phyloP scores from a whole-genome alignment of 1,139 yeast genomes.

The Protomyces inundatus region DNA sequence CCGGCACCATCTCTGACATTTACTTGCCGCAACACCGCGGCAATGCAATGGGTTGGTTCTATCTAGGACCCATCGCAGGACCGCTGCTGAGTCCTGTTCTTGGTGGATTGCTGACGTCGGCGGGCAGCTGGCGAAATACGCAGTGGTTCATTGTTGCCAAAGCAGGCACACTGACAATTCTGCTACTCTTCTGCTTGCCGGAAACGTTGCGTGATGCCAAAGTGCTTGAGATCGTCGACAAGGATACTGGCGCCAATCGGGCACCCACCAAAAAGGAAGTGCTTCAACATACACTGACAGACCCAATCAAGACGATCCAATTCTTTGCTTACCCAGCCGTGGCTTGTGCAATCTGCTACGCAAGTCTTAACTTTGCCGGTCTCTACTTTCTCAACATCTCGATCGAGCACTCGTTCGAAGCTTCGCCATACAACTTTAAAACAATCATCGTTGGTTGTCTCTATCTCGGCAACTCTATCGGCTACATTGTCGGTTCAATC shows the following conservation, averaged over 20 bases:
- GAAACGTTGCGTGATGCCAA: slow-evolving; percentile 52
- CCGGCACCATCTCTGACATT: slow-evolving; percentile 78
- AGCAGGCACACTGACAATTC: slow-evolving; percentile 51
- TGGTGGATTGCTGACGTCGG: slow-evolving; percentile 68
- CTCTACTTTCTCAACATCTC: slow-evolving; percentile 69
- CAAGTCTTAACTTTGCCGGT: slow-evolving; percentile 41
- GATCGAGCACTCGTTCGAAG: slow-evolving; percentile 57
- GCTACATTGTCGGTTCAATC: slow-evolving; percentile 67
- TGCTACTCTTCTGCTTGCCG: slow-evolving; percentile 58
- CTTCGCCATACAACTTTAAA: slow-evolving; percentile 63
- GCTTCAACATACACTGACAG: slow-evolving; percentile 8
- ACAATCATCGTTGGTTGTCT: slow-evolving; percentile 65
- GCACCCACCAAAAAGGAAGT: slow-evolving; percentile 43
- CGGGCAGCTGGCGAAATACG: slow-evolving; percentile 85
- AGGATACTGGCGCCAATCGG: slow-evolving; percentile 37
- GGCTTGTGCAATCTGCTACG: slow-evolving; percentile 55
- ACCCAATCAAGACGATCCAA: slow-evolving; percentile 27
- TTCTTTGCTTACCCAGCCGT: slow-evolving; percentile 70
- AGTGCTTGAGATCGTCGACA: slow-evolving; percentile 7
- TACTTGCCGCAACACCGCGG: slow-evolving; percentile 68
- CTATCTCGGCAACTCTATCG: slow-evolving; percentile 77
- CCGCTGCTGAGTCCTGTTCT: slow-evolving; percentile 76
- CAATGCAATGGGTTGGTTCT: slow-evolving; percentile 71
- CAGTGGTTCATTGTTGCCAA: slow-evolving; percentile 77
- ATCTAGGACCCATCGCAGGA: slow-evolving; percentile 75